phyloP scores from a whole-genome alignment of 2,329 filamentous ascomycete species.

The Zelopaecilomyces penicillatus region DNA sequence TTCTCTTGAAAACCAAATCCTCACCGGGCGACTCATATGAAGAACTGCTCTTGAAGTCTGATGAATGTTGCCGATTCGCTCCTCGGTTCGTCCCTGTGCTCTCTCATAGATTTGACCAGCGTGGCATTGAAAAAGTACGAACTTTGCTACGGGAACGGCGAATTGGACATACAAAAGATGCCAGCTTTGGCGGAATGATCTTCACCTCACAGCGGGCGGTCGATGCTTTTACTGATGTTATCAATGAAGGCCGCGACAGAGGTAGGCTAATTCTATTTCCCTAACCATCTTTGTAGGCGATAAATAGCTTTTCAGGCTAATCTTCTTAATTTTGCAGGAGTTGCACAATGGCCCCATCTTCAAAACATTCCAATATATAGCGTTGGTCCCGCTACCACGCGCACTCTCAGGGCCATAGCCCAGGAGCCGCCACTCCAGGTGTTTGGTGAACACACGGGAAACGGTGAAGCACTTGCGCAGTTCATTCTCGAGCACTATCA shows the following conservation, averaged over 20 bases:
- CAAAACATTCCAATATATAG: constrained; percentile 60
- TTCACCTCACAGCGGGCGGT: constrained; percentile 81
- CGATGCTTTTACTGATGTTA: constrained; percentile 61
- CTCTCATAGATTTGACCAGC: constrained; percentile 57
- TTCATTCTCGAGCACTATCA: constrained; percentile 75
- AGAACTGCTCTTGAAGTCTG: constrained; percentile 47
- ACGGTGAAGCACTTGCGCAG: constrained; percentile 67
- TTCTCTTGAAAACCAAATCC: constrained; percentile 73
- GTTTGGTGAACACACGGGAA: constrained; percentile 74
- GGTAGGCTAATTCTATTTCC: too few relatives aligned
- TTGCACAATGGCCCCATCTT: constrained; percentile 41
- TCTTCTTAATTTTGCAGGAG: too few relatives aligned
- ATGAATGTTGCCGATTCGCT: constrained; percentile 39
- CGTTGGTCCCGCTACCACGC: constrained; percentile 72
- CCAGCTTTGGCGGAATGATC: constrained; percentile 64
- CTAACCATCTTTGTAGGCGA: too few relatives aligned
- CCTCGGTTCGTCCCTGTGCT: constrained; percentile 70
- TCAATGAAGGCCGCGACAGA: constrained; percentile 40
- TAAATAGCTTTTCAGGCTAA: too few relatives aligned
- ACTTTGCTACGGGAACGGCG: constrained; percentile 35
- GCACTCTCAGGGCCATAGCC: constrained; percentile 54
- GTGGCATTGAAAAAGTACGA: constrained; percentile 46
- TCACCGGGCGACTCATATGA: constrained; percentile 63
- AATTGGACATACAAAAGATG: constrained; percentile 30
- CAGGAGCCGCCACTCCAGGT: constrained; percentile 50